These are phyloP conservation scores for Pythium periplocum DNA, from an alignment of 352 stramenopile species.

Conservation along the genomic window DNA sequence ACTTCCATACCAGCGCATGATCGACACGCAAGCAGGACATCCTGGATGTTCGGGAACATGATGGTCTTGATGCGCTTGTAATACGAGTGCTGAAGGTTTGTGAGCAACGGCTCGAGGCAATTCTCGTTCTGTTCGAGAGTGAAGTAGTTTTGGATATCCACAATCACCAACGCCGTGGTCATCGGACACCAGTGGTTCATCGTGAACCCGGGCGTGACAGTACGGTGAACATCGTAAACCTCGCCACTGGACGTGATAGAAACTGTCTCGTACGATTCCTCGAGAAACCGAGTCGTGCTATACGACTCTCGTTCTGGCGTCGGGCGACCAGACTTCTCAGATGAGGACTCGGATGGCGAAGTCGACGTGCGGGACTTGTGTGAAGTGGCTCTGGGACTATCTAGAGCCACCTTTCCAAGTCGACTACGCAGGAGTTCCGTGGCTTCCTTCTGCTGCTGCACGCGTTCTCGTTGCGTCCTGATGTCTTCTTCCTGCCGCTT, in stretches of 20 bases:
- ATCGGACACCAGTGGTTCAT: slow-evolving; percentile 53
- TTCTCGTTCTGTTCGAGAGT: slow-evolving; percentile 24
- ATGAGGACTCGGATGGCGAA: slow-evolving; percentile 4
- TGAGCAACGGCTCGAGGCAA: slow-evolving; percentile 9
- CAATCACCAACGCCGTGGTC: slow-evolving; percentile 55
- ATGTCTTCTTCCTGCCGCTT: slow-evolving; percentile 18
- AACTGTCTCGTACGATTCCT: slow-evolving; percentile 10
- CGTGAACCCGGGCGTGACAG: neutral
- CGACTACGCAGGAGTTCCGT: slow-evolving; percentile 47
- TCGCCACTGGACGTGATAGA: slow-evolving; percentile 12
- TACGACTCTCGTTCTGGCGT: too few species aligned
- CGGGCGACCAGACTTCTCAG: neutral
- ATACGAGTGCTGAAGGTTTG: slow-evolving; percentile 1
- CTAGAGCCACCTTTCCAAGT: slow-evolving; percentile 19
- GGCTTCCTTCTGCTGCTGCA: slow-evolving; percentile 42
- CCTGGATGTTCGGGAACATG: slow-evolving; percentile 51
- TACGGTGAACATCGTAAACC: neutral
- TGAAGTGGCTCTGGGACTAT: too few species aligned
- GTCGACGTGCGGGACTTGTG: neutral
- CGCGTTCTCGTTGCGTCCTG: slow-evolving; percentile 26
- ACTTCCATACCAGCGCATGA: slow-evolving; percentile 65
- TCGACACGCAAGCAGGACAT: slow-evolving; percentile 49
- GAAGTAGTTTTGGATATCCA: slow-evolving; percentile 77
- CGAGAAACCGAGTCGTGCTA: neutral
- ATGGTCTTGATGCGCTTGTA: slow-evolving; percentile 49